These are phyloP conservation scores for Dentipellis fragilis DNA, from an alignment of 768 basidiomycete species.

Conservation along the genomic window DNA sequence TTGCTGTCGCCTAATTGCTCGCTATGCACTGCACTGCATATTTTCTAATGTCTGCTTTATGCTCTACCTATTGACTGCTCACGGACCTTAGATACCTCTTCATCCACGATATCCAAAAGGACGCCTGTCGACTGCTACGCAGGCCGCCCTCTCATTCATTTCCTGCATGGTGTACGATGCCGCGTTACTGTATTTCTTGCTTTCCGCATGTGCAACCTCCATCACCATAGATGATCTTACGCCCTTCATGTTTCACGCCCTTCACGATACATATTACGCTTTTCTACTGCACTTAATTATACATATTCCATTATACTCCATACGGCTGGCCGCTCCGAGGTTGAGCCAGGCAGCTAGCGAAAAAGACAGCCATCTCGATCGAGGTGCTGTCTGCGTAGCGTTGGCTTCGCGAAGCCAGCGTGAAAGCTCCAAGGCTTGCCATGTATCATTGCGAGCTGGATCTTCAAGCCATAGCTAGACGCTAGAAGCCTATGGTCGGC, in stretches of 20 bases:
- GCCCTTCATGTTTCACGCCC: neutral
- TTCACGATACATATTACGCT: neutral
- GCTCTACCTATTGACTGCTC: neutral
- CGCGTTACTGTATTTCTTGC: neutral
- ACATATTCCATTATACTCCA: neutral
- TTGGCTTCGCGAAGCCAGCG: no score
- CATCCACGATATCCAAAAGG: neutral
- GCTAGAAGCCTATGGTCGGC: slow-evolving; percentile 10
- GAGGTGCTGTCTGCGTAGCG: no score
- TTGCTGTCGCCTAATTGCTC: no score
- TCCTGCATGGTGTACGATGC: neutral
- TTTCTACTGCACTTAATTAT: neutral
- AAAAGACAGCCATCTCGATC: no score
- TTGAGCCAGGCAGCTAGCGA: no score
- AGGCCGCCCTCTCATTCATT: neutral
- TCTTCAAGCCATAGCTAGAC: neutral
- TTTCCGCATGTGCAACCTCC: neutral
- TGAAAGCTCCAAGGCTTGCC: no score
- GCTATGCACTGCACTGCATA: no score
- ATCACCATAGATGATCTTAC: neutral
- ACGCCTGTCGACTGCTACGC: neutral
- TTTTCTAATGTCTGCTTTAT: no score
- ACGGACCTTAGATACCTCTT: neutral
- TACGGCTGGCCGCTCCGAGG: no score
- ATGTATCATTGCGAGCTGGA: no score